These are phyloP conservation scores for Rhynchosporium secalis DNA, from an alignment of 2,329 filamentous ascomycete genomes.

Conservation along the genomic window DNA sequence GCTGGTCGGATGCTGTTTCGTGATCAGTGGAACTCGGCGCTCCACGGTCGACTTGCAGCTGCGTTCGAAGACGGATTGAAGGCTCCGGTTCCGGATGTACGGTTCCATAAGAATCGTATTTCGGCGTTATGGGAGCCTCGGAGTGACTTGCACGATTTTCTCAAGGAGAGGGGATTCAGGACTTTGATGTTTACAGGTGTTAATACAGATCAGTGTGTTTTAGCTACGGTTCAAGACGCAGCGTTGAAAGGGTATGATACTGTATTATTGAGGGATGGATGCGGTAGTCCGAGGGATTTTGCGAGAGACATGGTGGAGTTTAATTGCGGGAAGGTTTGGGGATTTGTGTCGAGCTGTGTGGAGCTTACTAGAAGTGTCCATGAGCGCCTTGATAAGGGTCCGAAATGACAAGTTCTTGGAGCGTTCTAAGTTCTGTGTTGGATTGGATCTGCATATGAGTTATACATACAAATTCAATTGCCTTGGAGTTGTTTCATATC, in stretches of 20 bases:
- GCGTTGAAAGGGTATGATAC: slow-evolving; percentile 16
- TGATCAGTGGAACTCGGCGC: background rate
- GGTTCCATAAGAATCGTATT: slow-evolving; percentile 8
- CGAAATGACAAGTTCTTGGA: no score
- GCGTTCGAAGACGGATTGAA: background rate
- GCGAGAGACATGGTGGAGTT: no score
- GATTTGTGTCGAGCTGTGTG: no score
- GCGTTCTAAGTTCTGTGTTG: no score
- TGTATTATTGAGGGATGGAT: slow-evolving; percentile 13
- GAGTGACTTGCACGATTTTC: background rate
- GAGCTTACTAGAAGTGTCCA: no score
- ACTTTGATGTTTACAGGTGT: slow-evolving; percentile 14
- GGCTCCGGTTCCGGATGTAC: slow-evolving; percentile 1
- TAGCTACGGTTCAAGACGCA: slow-evolving; percentile 17
- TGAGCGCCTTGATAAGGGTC: no score
- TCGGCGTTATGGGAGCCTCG: background rate
- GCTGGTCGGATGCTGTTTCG: background rate
- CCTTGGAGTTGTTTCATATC: no score
- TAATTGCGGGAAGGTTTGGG: no score
- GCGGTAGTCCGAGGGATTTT: background rate
- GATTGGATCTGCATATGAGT: no score
- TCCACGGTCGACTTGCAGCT: background rate
- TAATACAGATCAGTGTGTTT: slow-evolving; percentile 19
- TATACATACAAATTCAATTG: no score
- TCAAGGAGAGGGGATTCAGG: slow-evolving; percentile 1